Base-by-base conservation (phyloP, 2,329 filamentous ascomycete species). In the Dothidotthia symphoricarpi region DNA sequence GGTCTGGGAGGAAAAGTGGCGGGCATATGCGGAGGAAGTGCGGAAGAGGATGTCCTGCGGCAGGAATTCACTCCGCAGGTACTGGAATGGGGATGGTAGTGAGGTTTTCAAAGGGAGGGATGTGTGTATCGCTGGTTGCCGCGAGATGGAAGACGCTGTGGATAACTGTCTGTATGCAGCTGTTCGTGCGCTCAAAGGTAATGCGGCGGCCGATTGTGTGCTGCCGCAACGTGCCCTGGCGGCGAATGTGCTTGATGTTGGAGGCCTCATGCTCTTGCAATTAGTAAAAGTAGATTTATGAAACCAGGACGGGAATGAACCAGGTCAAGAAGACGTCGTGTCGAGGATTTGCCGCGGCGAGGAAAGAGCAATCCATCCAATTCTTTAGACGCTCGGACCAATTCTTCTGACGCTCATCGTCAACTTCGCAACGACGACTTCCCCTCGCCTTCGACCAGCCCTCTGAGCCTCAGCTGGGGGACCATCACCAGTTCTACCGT, bases 151-250 rank as follows among this genome's bases (percentile, higher is more conserved):
- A 15, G 60, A 45, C 17, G 51, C 40, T 31, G 58, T 64, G 15
- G 59, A 66, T 73, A 74, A 66, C 64, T 72, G 67, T 51, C 73
- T 66, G 59, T 74, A 73, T 37, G 72, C 66, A 34, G 71, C 68
- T 24, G 73, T 70, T 52, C 72, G 65, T 54, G 70, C 64, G 49
- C 59, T 59, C 39, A 64, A 53, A 31, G 66, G 49, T 30, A 63
- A 49, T 40, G 68, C 55, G 53, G 64, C 56, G 47, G 66, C 60
- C 32, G 63, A 60, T 40, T 64, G 63, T 47, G 55, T 49, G 52
- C 64, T 62, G 43, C 55, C 53, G 48, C 60, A 61, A 64, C 67
- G 63, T 56, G 68, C 68, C 59, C 68, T 63, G 49, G 61, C 59
- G 37, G 65, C 64, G 43, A 72, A 55, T 49, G 63, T 61, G 59